These are phyloP conservation scores for Ramaria rubella DNA, from an alignment of 768 basidiomycete genomes.

Conservation along the genomic window DNA sequence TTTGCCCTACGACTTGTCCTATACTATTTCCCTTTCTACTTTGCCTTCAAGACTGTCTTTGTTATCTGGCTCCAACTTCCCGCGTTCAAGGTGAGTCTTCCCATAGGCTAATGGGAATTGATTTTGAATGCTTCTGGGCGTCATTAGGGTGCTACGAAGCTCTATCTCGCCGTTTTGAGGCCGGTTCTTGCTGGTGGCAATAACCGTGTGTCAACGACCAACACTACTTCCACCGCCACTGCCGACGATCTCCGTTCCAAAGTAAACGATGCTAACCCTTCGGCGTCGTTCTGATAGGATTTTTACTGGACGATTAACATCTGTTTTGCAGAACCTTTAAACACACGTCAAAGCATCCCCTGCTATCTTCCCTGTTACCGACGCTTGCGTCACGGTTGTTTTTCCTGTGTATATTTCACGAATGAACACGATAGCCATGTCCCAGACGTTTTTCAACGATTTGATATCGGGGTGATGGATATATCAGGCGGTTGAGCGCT, in stretches of 20 bases:
- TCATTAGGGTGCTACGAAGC: slow-evolving; percentile 74
- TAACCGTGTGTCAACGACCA: slow-evolving; percentile 21
- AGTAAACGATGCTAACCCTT: slow-evolving; percentile 12
- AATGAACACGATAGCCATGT: not conserved
- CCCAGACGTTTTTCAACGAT: not conserved
- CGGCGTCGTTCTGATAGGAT: not conserved
- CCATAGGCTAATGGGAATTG: not conserved
- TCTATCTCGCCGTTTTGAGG: slow-evolving; percentile 72
- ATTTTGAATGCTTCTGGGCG: slow-evolving; percentile 1
- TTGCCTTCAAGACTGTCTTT: slow-evolving; percentile 85
- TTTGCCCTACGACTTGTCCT: slow-evolving; percentile 77
- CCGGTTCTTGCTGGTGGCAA: slow-evolving; percentile 68
- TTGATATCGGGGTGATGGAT: not conserved
- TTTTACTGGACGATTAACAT: not conserved
- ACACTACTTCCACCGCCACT: slow-evolving; percentile 48
- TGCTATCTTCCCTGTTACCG: not conserved
- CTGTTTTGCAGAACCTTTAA: not conserved
- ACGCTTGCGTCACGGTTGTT: not conserved
- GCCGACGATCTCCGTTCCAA: slow-evolving; percentile 37
- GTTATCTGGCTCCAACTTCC: slow-evolving; percentile 90
- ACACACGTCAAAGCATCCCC: not conserved
- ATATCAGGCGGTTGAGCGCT: not conserved
- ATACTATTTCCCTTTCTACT: slow-evolving; percentile 94
- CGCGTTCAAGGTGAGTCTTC: slow-evolving; percentile 63
- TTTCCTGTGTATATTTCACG: not conserved